Evolutionary conservation across 306 rosid genomes (phyloP).

Genomic region (Malus orientalis): DNA sequence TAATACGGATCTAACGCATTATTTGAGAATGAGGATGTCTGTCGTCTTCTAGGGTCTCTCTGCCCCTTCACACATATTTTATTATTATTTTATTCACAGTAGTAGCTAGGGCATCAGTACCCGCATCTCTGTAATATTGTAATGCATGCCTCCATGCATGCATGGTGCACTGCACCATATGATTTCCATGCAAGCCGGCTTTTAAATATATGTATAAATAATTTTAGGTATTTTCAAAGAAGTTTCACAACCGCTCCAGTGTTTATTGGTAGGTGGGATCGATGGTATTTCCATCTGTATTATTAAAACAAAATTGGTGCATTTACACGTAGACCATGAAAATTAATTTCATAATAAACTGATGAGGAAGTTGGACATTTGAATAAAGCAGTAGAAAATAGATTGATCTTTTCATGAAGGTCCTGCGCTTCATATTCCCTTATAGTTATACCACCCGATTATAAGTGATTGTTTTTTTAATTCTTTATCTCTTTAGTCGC

Average conservation of each 20-base stretch:
- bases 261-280: slow-evolving; percentile 17
- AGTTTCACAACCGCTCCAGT: slow-evolving; percentile 19
- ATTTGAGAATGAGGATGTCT: slow-evolving; percentile 74
- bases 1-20: slow-evolving; percentile 58
- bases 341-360: slow-evolving; percentile 7
- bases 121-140: neutral
- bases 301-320: slow-evolving; percentile 1
- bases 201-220: neutral
- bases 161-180: neutral
- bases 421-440: neutral
- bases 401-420: slow-evolving; percentile 20
- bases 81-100: neutral
- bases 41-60: slow-evolving; percentile 33
- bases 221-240: slow-evolving; percentile 10
- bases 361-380: slow-evolving; percentile 4
- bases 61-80: neutral
- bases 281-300: slow-evolving; percentile 18
- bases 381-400: slow-evolving; percentile 6
- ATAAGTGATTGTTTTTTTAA: neutral
- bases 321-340: slow-evolving; percentile 10
- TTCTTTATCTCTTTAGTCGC: neutral
- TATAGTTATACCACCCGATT: neutral
- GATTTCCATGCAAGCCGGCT: slow-evolving; percentile 3
- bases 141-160: neutral
- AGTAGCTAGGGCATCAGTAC: neutral